Conservation (phyloP, 306 rosid genomes). For the Castanea mollissima region DNA sequence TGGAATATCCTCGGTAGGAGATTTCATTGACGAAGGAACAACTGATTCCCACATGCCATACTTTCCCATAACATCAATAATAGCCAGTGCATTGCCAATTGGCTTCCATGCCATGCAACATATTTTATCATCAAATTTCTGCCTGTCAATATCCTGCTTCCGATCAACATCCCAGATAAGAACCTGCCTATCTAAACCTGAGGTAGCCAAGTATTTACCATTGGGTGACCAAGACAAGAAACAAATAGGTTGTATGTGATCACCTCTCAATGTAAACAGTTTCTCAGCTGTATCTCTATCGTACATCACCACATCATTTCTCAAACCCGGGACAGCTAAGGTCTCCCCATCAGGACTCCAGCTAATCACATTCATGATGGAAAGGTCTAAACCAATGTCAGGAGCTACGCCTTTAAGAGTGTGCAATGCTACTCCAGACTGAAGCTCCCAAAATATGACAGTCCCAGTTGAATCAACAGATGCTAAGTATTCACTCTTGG, state of each 20-base stretch:
- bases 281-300: conserved; percentile 95
- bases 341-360: conserved; percentile 97
- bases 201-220: conserved; percentile 85
- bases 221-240: conserved; percentile 96
- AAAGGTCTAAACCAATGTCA: conserved; percentile 58
- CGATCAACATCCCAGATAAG: conserved; percentile 81
- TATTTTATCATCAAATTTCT: conserved; percentile 79
- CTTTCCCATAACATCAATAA: conserved; percentile 83
- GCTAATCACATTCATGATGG: conserved; percentile 66
- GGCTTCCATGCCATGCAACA: conserved; percentile 92
- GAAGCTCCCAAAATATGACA: conserved; percentile 81
- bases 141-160: conserved; percentile 91
- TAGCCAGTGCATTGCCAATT: conserved; percentile 70
- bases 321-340: conserved; percentile 80
- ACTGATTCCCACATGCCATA: conserved; percentile 91
- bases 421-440: conserved; percentile 63
- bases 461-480: conserved; percentile 84
- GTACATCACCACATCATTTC: conserved; percentile 85
- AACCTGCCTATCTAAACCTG: conserved; percentile 85
- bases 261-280: conserved; percentile 77
- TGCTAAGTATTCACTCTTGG: conserved; percentile 82
- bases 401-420: conserved; percentile 82
- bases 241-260: conserved; percentile 74
- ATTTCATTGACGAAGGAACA: conserved; percentile 88
- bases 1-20: conserved; percentile 88